phyloP scores from a whole-genome alignment of 1,284 basidiomycete genomes.

The Ganoderma meredithae region DNA sequence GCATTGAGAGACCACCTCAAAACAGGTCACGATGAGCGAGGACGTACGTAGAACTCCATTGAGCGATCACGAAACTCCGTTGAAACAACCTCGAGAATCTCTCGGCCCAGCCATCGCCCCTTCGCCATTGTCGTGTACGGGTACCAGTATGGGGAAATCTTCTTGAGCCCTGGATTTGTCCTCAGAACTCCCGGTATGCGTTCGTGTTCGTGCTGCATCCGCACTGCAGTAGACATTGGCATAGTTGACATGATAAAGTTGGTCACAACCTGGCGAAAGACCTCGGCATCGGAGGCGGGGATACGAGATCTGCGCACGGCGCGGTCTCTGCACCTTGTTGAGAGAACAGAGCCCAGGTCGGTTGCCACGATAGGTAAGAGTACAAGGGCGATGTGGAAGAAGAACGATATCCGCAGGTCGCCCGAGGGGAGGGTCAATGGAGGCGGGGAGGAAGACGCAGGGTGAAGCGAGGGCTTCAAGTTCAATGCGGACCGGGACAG shows the following conservation, averaged over 20 bases:
- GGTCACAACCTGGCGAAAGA: slow-evolving; percentile 32
- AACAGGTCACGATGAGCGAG: background rate
- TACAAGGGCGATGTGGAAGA: background rate
- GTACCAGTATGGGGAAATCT: slow-evolving; percentile 82
- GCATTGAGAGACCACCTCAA: slow-evolving; percentile 24
- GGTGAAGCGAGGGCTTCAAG: too few species aligned
- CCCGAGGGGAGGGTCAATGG: background rate
- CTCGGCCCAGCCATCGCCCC: slow-evolving; percentile 86
- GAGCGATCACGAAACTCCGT: slow-evolving; percentile 92
- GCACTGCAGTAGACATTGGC: background rate
- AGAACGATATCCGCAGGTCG: background rate
- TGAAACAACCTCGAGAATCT: slow-evolving; percentile 86
- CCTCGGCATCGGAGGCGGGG: slow-evolving; percentile 29
- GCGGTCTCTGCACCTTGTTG: slow-evolving; percentile 29
- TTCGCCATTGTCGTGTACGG: slow-evolving; percentile 93
- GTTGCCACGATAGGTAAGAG: slow-evolving; percentile 14
- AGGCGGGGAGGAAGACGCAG: background rate
- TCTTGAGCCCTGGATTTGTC: slow-evolving; percentile 59
- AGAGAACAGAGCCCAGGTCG: slow-evolving; percentile 25
- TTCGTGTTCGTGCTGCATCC: background rate
- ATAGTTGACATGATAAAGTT: slow-evolving; percentile 34
- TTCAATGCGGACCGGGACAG: background rate
- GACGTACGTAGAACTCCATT: slow-evolving; percentile 91
- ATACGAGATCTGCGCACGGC: slow-evolving; percentile 28
- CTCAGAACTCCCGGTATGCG: background rate